These are phyloP conservation scores for Knufia fluminis DNA, from an alignment of 2,329 filamentous ascomycete genomes.

Conservation along the genomic window DNA sequence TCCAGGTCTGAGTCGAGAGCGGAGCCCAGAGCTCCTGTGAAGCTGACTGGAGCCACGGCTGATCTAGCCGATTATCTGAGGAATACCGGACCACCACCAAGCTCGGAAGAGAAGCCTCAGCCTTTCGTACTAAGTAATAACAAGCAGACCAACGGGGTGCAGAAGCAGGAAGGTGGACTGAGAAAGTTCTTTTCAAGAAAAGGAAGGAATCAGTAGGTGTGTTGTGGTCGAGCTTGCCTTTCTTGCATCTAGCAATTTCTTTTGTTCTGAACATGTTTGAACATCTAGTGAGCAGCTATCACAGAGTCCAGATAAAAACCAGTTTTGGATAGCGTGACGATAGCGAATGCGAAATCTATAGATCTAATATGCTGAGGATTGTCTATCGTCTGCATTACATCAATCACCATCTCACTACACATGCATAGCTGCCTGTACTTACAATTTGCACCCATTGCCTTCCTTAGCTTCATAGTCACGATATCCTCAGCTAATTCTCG, in stretches of 20 bases:
- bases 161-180: conserved; percentile 25
- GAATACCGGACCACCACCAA: conserved; percentile 53
- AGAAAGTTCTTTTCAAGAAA: conserved; percentile 30
- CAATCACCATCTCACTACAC: background rate
- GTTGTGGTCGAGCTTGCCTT: no score
- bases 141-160: conserved; percentile 6
- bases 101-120: conserved; percentile 13
- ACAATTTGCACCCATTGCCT: conserved; percentile 3
- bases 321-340: no score
- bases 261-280: no score
- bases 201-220: conserved; percentile 21
- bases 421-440: background rate
- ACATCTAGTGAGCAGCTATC: no score
- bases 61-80: conserved; percentile 66
- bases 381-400: background rate
- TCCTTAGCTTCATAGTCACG: conserved; percentile 2
- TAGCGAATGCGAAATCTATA: no score
- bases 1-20: conserved; percentile 23
- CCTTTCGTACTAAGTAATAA: conserved; percentile 8
- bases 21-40: background rate
- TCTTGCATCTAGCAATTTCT: no score
- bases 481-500: conserved; percentile 1
- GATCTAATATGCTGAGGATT: background rate
- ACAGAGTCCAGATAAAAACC: no score
- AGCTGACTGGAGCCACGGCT: conserved; percentile 38